Conservation (phyloP, 2,329 filamentous ascomycete species). For the Penicillium sp. region DNA sequence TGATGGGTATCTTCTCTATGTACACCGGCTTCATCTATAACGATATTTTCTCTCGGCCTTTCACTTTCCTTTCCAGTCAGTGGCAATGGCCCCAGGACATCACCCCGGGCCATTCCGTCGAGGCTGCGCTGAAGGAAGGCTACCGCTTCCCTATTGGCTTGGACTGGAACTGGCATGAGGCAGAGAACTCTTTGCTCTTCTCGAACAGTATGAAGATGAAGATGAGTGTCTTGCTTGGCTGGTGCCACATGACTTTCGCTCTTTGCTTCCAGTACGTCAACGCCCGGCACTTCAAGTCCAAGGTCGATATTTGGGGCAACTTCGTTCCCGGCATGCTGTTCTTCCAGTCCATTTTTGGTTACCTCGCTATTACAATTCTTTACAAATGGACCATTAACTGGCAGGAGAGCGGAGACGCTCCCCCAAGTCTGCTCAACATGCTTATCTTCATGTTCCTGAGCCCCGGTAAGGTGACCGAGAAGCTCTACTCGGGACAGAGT, state of each 20-base stretch:
- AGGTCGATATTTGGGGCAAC: slow-evolving; percentile 96
- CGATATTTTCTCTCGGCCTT: slow-evolving; percentile 91
- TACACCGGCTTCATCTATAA: slow-evolving; percentile 98
- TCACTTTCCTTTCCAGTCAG: slow-evolving; percentile 85
- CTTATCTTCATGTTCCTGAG: slow-evolving; percentile 99
- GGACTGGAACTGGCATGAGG: slow-evolving; percentile 95
- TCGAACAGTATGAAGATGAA: slow-evolving; percentile 99
- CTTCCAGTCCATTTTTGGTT: slow-evolving; percentile 98
- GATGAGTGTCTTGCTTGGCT: slow-evolving; percentile 95
- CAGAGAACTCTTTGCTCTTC: slow-evolving; percentile 93
- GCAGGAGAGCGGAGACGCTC: slow-evolving; percentile 66
- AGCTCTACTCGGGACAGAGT: slow-evolving; percentile 78
- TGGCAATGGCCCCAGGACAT: slow-evolving; percentile 83
- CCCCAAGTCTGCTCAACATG: slow-evolving; percentile 95
- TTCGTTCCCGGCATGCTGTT: slow-evolving; percentile 99
- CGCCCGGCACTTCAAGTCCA: slow-evolving; percentile 89
- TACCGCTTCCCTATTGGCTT: slow-evolving; percentile 95
- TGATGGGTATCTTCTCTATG: slow-evolving; percentile 97
- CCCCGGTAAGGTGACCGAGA: slow-evolving; percentile 71
- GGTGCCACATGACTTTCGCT: slow-evolving; percentile 95
- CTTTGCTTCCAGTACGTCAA: slow-evolving; percentile 92
- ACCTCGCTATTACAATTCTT: slow-evolving; percentile 88
- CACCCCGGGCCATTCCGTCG: slow-evolving; percentile 66
- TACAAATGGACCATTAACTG: slow-evolving; percentile 98
- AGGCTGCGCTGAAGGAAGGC: slow-evolving; percentile 68